Percentiles rank a stretch among this genome's conserved stretches.
Conservation (phyloP, 305 asterid species). For the Ajuga reptans region DNA sequence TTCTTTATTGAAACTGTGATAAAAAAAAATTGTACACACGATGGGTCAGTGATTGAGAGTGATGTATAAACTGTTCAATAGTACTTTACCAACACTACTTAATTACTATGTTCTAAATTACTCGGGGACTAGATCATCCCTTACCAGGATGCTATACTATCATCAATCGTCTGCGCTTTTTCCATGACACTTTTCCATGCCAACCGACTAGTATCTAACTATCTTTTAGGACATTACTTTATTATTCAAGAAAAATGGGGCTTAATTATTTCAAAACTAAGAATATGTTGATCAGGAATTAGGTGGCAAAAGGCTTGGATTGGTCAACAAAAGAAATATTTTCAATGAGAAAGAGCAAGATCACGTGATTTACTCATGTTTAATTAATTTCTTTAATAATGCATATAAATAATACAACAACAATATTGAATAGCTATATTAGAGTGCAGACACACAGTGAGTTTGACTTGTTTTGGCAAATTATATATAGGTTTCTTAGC, state of each 20-base stretch:
- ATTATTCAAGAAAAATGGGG: not conserved
- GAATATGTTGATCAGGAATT: constrained; percentile 19
- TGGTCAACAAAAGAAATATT: constrained; percentile 28
- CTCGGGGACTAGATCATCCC: too few relatives aligned
- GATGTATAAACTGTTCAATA: constrained; percentile 39
- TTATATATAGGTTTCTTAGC: not conserved
- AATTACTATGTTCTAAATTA: too few relatives aligned
- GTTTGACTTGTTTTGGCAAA: constrained; percentile 28
- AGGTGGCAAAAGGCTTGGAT: constrained; percentile 25
- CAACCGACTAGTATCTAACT: too few relatives aligned
- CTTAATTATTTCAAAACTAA: not conserved
- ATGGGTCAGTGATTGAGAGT: constrained; percentile 43
- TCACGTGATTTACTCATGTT: constrained; percentile 34
- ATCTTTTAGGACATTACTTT: too few relatives aligned
- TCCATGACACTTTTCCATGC: too few relatives aligned
- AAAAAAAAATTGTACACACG: constrained; percentile 27
- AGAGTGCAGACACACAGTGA: constrained; percentile 14
- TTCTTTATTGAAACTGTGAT: constrained; percentile 31
- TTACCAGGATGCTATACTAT: too few relatives aligned
- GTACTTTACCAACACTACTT: not conserved
- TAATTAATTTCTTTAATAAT: constrained; percentile 7
- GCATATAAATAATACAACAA: not conserved
- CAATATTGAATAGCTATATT: constrained; percentile 17
- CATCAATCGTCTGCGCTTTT: too few relatives aligned
- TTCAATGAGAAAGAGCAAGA: constrained; percentile 23